These are phyloP conservation scores for Debaryomyces prosopidis DNA, from an alignment of 805 yeast genomes.

Conservation along the genomic window DNA sequence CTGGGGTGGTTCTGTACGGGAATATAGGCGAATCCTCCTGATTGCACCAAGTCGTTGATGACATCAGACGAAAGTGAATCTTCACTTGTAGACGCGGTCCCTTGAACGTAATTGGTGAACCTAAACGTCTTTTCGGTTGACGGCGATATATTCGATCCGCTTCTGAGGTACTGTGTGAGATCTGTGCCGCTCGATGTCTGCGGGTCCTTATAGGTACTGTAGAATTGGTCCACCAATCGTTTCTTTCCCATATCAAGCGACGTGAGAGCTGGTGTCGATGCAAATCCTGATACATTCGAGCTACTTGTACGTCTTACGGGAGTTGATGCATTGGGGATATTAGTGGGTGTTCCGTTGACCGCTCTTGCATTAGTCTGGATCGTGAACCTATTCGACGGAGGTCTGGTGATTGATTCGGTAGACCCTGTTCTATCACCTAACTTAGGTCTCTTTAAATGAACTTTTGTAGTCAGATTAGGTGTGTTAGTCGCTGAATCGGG, in stretches of 20 bases:
- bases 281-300: neutral
- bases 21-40: slow-evolving; percentile 21
- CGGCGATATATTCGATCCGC: neutral
- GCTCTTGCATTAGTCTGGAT: neutral
- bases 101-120: neutral
- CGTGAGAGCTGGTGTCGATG: slow-evolving; percentile 5
- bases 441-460: neutral
- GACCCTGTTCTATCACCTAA: slow-evolving; percentile 1
- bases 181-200: neutral
- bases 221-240: slow-evolving; percentile 43
- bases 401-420: neutral
- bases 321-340: neutral
- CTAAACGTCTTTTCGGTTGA: neutral
- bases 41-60: slow-evolving; percentile 9
- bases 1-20: slow-evolving; percentile 9
- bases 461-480: neutral
- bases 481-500: neutral
- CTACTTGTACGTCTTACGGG: neutral
- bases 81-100: neutral
- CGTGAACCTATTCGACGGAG: neutral
- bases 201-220: slow-evolving; percentile 23
- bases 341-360: neutral
- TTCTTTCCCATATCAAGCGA: slow-evolving; percentile 22
- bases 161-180: neutral
- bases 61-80: neutral